These are phyloP conservation scores for Geotrichum europaeum DNA, from an alignment of 1,139 yeast species.

Conservation along the genomic window DNA sequence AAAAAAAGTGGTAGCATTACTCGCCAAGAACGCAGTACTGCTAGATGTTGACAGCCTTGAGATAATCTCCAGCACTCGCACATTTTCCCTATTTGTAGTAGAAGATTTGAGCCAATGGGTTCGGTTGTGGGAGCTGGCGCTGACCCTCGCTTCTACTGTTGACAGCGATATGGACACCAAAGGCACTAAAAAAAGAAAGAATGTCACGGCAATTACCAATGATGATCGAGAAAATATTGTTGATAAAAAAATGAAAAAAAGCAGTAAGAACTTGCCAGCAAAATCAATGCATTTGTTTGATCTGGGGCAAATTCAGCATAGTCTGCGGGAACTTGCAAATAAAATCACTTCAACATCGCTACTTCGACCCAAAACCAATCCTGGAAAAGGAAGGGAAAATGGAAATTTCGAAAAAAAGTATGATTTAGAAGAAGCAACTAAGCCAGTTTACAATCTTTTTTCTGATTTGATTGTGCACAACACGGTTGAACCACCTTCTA, in stretches of 20 bases:
- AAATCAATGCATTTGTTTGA: background rate
- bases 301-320: background rate
- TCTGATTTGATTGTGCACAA: background rate
- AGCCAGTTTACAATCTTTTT: background rate
- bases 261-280: background rate
- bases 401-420: background rate
- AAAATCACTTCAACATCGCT: background rate
- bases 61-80: background rate
- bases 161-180: background rate
- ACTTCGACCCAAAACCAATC: no score
- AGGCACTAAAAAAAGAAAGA: background rate
- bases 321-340: background rate
- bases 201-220: no score
- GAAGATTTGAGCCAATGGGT: slow-evolving; percentile 5
- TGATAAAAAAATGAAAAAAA: no score
- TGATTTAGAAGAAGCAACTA: background rate
- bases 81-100: background rate
- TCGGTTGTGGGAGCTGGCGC: background rate
- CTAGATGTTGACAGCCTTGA: background rate
- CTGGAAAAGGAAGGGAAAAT: background rate
- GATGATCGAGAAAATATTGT: background rate
- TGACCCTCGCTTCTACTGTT: background rate
- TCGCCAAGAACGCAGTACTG: background rate
- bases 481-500: background rate
- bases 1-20: background rate